These are phyloP conservation scores for Sabuloglossum arenarium DNA, from an alignment of 495 filamentous ascomycete species.

Conservation along the genomic window DNA sequence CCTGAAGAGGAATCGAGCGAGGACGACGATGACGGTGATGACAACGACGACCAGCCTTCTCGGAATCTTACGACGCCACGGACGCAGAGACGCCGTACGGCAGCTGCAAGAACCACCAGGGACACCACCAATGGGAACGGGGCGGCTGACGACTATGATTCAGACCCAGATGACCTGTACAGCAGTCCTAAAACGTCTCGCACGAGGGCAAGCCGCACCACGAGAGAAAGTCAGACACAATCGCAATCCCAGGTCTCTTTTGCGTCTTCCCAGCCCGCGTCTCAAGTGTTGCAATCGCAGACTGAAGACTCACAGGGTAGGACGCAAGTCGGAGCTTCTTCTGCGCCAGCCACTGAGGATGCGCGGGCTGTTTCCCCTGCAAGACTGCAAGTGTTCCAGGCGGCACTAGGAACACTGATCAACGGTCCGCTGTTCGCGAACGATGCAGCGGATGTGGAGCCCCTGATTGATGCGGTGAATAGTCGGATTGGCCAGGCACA, in stretches of 20 bases:
- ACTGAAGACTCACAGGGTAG: conserved; percentile 24
- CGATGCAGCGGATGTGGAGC: conserved; percentile 55
- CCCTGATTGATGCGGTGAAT: conserved; percentile 66
- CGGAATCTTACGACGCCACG: neutral
- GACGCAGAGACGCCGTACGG: conserved; percentile 10
- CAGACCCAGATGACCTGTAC: conserved; percentile 34
- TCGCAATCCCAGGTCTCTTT: conserved; percentile 39
- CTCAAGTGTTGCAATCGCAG: conserved; percentile 40
- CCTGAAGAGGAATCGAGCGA: conserved; percentile 9
- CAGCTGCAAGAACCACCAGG: conserved; percentile 15
- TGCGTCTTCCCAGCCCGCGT: conserved; percentile 46
- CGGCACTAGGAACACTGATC: conserved; percentile 58
- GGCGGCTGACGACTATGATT: conserved; percentile 17
- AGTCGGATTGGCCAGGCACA: conserved; percentile 31
- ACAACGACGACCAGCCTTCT: conserved; percentile 24
- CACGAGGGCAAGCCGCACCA: conserved; percentile 21
- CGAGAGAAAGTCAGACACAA: conserved; percentile 10
- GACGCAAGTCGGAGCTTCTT: conserved; percentile 7
- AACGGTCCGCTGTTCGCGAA: conserved; percentile 58
- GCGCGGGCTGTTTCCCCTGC: conserved; percentile 13
- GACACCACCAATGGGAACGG: conserved; percentile 25
- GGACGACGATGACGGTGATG: conserved; percentile 12
- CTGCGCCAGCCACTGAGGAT: conserved; percentile 6
- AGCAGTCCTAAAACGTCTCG: conserved; percentile 29
- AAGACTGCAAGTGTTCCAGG: conserved; percentile 55